Evolutionary conservation across 2,329 filamentous ascomycete species (phyloP), one percentile per base, ranked within the genome.

Genomic region (Hypoxylon sp.): DNA sequence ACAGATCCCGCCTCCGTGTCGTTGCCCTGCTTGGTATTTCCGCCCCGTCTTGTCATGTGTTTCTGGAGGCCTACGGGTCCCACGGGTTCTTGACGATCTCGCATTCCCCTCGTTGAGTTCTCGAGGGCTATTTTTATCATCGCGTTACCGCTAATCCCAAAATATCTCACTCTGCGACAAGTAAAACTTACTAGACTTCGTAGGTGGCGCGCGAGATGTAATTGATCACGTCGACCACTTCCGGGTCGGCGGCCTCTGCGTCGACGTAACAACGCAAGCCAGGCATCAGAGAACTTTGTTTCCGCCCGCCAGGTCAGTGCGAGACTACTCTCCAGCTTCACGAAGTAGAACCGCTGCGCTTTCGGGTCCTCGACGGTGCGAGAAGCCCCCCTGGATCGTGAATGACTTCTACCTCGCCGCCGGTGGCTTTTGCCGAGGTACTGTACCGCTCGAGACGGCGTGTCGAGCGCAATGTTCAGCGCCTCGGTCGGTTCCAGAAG

Each of bases 231-330:
- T 80, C 83, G 49, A 83, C 76, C 6, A 88, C 71, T 46, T 81
- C 72, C 17, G 79, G 26, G 76, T 26, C 78, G 22, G 44, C 79
- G 50, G 77, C 77, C 3, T 74, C 70, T 4, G 83, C 83, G 52
- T 87, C 81, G 28, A 87, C 79, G 67, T 87, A 88, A 88, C 1
- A 83, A 82, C 41, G 85, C 74, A 17, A 87, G 79, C 84, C 84
- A 88, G 75, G 86, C 83, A 57, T 82, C 79, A 4, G 77, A 56
- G 32, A 85, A 74, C 58, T 87, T 84, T 4, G 84, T 87, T 78
- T 87, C 85, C 8, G 87, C 76, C 70, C 84, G 77, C 85, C 85
- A 88, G 0, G 82, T 77, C 19, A 87, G 75, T 2, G 77, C 77
- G 6, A 88, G 76, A 1, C 70, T 74, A 52, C 79, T 79, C 28